Conservation (phyloP, 75 land plant genomes). For the Pinus tabuliformis region DNA sequence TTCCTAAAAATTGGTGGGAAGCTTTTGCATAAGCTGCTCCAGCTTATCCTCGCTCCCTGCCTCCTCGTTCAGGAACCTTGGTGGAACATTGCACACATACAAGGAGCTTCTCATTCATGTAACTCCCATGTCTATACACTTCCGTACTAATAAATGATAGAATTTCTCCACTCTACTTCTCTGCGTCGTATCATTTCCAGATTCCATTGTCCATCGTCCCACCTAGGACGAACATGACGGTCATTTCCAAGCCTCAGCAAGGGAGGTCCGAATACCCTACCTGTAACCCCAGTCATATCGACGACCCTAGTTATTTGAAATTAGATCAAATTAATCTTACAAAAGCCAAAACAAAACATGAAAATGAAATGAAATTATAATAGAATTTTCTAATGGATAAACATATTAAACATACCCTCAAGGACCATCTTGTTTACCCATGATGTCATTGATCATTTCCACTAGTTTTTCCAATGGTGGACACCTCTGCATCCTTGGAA, state of each 20-base stretch:
- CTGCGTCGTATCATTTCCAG: background rate
- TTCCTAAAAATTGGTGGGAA: no score
- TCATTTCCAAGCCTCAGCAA: slow-evolving; percentile 29
- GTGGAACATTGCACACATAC: no score
- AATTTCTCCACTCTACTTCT: background rate
- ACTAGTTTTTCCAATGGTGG: no score
- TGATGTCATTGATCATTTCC: no score
- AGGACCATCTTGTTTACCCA: no score
- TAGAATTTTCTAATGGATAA: no score
- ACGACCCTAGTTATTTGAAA: slow-evolving; percentile 21
- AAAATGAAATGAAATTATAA: no score
- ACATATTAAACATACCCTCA: no score
- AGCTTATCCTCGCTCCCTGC: no score
- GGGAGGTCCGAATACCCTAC: slow-evolving; percentile 40
- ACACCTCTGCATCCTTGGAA: no score
- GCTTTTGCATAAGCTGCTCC: no score
- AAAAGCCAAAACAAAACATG: slow-evolving; percentile 9
- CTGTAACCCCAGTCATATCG: background rate
- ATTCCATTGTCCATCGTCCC: slow-evolving; percentile 40
- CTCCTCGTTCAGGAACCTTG: no score
- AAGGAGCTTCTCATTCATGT: slow-evolving; percentile 15
- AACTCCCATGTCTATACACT: slow-evolving; percentile 23
- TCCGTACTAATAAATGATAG: background rate
- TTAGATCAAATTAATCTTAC: slow-evolving; percentile 20
- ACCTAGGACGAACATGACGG: slow-evolving; percentile 5